Evolutionary conservation across 441 rosid genomes (phyloP).

Genomic region (Iberis amara): DNA sequence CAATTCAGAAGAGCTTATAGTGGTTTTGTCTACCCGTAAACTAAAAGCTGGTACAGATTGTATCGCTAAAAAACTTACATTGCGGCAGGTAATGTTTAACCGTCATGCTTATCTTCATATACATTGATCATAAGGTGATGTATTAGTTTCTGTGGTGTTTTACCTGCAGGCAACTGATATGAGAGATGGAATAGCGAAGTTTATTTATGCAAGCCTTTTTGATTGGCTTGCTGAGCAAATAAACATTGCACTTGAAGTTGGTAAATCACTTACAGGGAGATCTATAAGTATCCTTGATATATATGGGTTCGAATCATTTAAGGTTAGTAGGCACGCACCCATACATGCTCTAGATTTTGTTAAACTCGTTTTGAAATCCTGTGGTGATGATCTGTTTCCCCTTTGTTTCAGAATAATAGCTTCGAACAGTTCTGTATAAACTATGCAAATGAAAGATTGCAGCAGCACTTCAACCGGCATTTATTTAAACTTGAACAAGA

Average conservation of each 20-base stretch:
- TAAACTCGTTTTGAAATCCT: slow-evolving; percentile 4
- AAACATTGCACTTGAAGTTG: slow-evolving; percentile 59
- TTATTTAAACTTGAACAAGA: slow-evolving; percentile 81
- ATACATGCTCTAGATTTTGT: slow-evolving; percentile 12
- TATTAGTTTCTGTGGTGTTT: background rate
- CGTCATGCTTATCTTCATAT: background rate
- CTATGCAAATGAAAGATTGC: slow-evolving; percentile 92
- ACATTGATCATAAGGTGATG: background rate
- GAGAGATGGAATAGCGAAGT: slow-evolving; percentile 81
- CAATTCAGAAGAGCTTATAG: slow-evolving; percentile 44
- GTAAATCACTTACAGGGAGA: slow-evolving; percentile 42
- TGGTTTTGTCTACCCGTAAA: slow-evolving; percentile 59
- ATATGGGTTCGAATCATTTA: slow-evolving; percentile 62
- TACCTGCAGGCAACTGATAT: slow-evolving; percentile 55
- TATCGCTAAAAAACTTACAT: slow-evolving; percentile 59
- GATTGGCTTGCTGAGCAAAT: slow-evolving; percentile 81
- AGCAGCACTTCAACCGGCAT: slow-evolving; percentile 85
- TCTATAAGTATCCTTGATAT: slow-evolving; percentile 83
- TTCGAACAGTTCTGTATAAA: slow-evolving; percentile 92
- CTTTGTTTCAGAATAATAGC: slow-evolving; percentile 67
- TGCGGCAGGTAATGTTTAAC: slow-evolving; percentile 56
- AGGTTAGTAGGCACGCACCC: slow-evolving; percentile 12
- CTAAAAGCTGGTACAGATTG: slow-evolving; percentile 61
- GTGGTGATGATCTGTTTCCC: slow-evolving; percentile 22
- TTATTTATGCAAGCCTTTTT: slow-evolving; percentile 70